A percentile compares a stretch with the other conserved stretches of the same genome.
Evolutionary conservation across 306 rosid genomes (phyloP).

Genomic region (Argentina anserina): DNA sequence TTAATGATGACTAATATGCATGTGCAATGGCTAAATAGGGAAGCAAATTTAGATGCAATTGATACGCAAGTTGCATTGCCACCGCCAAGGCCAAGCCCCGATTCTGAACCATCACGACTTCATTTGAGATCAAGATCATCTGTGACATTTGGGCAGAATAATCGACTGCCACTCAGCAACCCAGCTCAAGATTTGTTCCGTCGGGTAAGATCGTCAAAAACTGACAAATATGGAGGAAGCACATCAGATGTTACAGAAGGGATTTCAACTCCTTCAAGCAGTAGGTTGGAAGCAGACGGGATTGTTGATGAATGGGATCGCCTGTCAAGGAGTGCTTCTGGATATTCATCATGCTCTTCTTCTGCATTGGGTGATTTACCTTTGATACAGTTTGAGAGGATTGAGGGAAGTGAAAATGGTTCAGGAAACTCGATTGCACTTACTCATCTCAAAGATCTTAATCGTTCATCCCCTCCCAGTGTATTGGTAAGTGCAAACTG

Average conservation of each 20-base stretch:
- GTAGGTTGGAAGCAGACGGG: constrained; percentile 14
- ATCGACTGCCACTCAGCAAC: constrained; percentile 16
- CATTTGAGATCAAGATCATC: constrained; percentile 45
- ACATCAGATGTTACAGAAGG: constrained; percentile 15
- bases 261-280: constrained; percentile 22
- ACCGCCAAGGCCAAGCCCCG: constrained; percentile 32
- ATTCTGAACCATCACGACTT: constrained; percentile 21
- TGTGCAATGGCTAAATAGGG: constrained; percentile 37
- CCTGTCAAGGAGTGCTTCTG: constrained; percentile 35
- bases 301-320: constrained; percentile 24
- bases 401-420: constrained; percentile 35
- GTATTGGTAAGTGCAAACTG: constrained; percentile 41
- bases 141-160: constrained; percentile 18
- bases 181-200: constrained; percentile 41
- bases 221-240: constrained; percentile 28
- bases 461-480: constrained; percentile 53
- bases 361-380: constrained; percentile 32
- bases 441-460: constrained; percentile 26
- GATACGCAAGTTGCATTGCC: constrained; percentile 34
- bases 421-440: constrained; percentile 20
- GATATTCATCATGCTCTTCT: constrained; percentile 37
- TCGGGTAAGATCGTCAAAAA: constrained; percentile 40
- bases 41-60: constrained; percentile 30
- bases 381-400: constrained; percentile 26
- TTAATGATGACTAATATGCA: constrained; percentile 33